Conservation (phyloP, 2,329 filamentous ascomycete species). For the Penicillium sp. region DNA sequence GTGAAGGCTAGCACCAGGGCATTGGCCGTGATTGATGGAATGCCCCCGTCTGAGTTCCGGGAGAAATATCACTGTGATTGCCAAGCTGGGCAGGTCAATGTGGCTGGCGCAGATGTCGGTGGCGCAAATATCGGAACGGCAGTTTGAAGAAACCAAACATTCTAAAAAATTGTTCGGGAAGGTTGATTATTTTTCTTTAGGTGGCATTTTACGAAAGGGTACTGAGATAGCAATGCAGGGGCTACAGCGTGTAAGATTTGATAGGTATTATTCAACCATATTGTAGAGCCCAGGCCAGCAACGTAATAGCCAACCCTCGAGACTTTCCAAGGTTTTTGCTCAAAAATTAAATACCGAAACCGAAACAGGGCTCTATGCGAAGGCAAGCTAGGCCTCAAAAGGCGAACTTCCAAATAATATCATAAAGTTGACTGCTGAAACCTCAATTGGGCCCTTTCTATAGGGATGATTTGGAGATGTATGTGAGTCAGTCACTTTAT, state of each 20-base stretch:
- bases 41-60: conserved; percentile 60
- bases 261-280: too few species aligned
- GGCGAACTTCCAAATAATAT: too few species aligned
- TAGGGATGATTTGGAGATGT: too few species aligned
- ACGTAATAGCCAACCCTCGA: too few species aligned
- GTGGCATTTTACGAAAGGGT: background rate
- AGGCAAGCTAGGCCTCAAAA: too few species aligned
- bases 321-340: too few species aligned
- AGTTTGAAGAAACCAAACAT: conserved; percentile 22
- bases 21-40: conserved; percentile 46
- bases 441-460: too few species aligned
- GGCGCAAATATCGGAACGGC: conserved; percentile 30
- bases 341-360: too few species aligned
- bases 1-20: conserved; percentile 49
- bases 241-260: background rate
- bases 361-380: too few species aligned
- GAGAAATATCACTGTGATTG: conserved; percentile 65
- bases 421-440: too few species aligned
- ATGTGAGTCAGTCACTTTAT: too few species aligned
- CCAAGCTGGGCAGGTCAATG: conserved; percentile 18
- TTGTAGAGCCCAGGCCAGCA: too few species aligned
- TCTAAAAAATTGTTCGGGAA: background rate
- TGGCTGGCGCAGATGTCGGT: conserved; percentile 23
- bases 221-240: background rate
- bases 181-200: background rate